A percentile compares a stretch with the other conserved stretches of the same genome.
phyloP scores from a whole-genome alignment of 768 basidiomycete genomes.

The Suillus occidentalis region DNA sequence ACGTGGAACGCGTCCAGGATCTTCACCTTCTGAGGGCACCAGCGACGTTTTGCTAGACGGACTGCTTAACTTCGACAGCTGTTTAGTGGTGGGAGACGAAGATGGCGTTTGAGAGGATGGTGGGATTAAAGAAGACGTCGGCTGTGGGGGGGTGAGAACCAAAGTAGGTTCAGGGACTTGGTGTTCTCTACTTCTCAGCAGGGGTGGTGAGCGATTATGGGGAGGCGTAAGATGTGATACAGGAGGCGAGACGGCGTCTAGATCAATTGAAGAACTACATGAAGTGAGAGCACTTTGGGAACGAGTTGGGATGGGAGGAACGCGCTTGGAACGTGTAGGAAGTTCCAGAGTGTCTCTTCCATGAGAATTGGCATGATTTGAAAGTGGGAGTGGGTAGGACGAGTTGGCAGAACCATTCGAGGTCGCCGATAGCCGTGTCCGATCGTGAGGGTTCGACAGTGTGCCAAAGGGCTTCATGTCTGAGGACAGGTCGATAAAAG shows the following conservation, averaged over 20 bases:
- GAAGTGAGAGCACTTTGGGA: constrained; percentile 29
- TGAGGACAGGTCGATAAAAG: constrained; percentile 30
- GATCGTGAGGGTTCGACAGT: constrained; percentile 22
- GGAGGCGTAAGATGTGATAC: constrained; percentile 24
- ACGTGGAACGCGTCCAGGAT: constrained; percentile 82
- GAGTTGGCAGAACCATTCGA: constrained; percentile 28
- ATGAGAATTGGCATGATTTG: constrained; percentile 17
- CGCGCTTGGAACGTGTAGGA: constrained; percentile 28
- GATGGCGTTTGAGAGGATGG: constrained; percentile 40
- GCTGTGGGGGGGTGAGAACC: constrained; percentile 20
- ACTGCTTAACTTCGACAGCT: constrained; percentile 31
- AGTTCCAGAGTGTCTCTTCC: constrained; percentile 19
- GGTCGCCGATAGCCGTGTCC: constrained; percentile 21
- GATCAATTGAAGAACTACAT: constrained; percentile 23
- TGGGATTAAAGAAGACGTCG: constrained; percentile 18
- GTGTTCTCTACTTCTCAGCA: constrained; percentile 22
- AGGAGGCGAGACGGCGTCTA: constrained; percentile 19
- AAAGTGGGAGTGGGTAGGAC: constrained; percentile 19
- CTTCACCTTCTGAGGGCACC: constrained; percentile 76
- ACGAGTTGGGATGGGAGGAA: constrained; percentile 17
- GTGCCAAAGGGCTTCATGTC: constrained; percentile 24
- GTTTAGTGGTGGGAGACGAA: constrained; percentile 25
- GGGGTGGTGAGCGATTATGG: constrained; percentile 29
- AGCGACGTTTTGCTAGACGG: constrained; percentile 59
- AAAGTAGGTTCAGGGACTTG: constrained; percentile 23